These are phyloP conservation scores for Pyricularia sp. DNA, from an alignment of 2,329 filamentous ascomycete species.

Conservation along the genomic window DNA sequence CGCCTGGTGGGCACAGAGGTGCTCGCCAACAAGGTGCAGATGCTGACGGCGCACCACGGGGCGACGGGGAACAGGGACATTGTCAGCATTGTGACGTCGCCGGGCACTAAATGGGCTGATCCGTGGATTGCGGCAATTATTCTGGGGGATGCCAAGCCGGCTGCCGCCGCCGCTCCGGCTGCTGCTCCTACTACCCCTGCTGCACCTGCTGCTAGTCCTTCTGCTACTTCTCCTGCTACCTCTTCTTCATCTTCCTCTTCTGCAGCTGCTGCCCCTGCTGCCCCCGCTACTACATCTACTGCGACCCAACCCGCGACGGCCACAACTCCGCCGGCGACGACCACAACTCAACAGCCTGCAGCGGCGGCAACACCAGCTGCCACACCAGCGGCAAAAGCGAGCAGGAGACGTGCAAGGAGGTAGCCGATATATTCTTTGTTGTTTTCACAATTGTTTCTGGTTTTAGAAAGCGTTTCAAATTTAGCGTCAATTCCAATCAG, in stretches of 20 bases:
- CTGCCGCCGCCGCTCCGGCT: not conserved
- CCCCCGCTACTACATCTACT: not conserved
- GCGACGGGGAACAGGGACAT: not conserved
- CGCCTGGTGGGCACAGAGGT: not conserved
- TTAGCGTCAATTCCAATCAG: not conserved
- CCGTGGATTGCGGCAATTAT: not conserved
- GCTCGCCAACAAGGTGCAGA: not conserved
- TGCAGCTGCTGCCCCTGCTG: not conserved
- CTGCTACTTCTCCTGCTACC: not conserved
- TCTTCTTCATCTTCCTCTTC: too few relatives aligned
- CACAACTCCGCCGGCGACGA: not conserved
- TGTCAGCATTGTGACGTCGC: not conserved
- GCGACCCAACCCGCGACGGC: not conserved
- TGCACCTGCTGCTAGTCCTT: not conserved
- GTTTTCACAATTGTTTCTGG: not conserved
- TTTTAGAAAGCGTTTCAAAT: not conserved
- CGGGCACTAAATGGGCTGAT: not conserved
- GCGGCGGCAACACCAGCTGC: not conserved
- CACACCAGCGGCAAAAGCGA: not conserved
- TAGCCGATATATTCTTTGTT: not conserved
- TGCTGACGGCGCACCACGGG: not conserved
- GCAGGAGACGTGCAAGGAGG: not conserved
- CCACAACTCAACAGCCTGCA: not conserved
- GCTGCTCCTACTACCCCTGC: too few relatives aligned
- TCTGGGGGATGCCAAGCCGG: not conserved